Base-by-base conservation (phyloP, 2,329 filamentous ascomycete species). In the Zymoseptoria passerinii region DNA sequence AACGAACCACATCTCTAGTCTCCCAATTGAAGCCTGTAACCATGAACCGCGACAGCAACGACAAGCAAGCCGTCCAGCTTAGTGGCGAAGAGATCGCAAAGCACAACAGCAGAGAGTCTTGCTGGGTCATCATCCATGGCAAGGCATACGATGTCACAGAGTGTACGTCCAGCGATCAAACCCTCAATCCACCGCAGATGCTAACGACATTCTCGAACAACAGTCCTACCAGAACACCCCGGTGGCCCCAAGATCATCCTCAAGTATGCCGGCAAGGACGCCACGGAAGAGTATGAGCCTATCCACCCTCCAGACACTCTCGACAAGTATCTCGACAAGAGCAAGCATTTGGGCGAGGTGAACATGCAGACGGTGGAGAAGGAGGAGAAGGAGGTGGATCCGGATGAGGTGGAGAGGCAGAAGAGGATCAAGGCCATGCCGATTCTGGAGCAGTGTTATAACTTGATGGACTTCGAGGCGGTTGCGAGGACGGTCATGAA, bases 231-330 rank as follows among this genome's bases (percentile, higher is more conserved):
- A 28, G 90, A 95, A 73, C 91, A 96, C 70, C 92, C 92, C 23
- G 92, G 92, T 61, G 92, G 90, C 44, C 81, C 85, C 65, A 94
- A 92, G 71, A 95, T 97, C 73, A 97, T 99, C 69, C 82, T 99
- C 64, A 96, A 96, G 77, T 96, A 96, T 76, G 92, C 92, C 28
- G 91, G 92, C 68, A 95, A 92, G 80, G 92, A 96, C 79, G 91
- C 91, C 48, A 95, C 91, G 40, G 89, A 92, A 72, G 90, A 90
- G 70, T 96, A 89, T 75, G 90, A 95, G 52, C 91, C 91, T 40
- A 94, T 96, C 64, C 85, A 88, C 73, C 92, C 92, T 2, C 89
- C 88, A 13, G 92, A 96, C 75, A 96, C 91, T 0, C 83, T 96
- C 18, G 82, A 84, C 72, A 83, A 84, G 79, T 96, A 89, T 73